Evolutionary conservation across 2,329 filamentous ascomycete genomes (phyloP), one percentile per base, ranked within the genome.

Genomic region (Aspergillus neoniger): DNA sequence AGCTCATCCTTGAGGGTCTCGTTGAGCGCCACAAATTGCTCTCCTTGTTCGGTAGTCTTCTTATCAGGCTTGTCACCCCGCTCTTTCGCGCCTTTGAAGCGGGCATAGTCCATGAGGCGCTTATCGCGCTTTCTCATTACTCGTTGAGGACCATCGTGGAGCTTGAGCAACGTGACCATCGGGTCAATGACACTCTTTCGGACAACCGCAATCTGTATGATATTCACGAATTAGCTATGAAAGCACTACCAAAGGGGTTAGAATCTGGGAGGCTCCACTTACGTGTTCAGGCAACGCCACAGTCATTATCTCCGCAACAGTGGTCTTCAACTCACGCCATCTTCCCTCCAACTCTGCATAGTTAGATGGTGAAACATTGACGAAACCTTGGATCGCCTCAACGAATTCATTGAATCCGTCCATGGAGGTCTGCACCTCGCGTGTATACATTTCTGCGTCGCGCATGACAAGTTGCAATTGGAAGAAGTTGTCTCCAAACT

Each of bases 81-180:
- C 48, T 92, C 90, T 70, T 90, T 89, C 60, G 93, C 83, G 67
- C 90, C 86, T 70, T 91, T 88, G 67, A 86, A 91, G 67, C 90
- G 90, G 65, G 94, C 91, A 75, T 91, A 98, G 72, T 97, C 92
- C 15, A 94, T 80, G 14, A 96, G 85, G n/a, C 91, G 89, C 80
- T 98, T 98, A 68, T 93, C 89, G 23, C 95, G 90, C 79, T 98
- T 96, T 72, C 92, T 91, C 86, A 98, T 96, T 4, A 95, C 89
- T 61, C 92, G 85, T 52, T 92, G 91, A 2, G 94, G 92, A 38
- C 91, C 90, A 56, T 90, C 88, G 70, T 96, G 93, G 8, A 91
- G 83, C 70, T 90, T 88, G 73, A 95, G 90, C 30, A 93, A 84
- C 49, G 86, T 84, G 67, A 91, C 85, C 75, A 96, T 91, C 1